Evolutionary conservation across 352 stramenopile genomes (phyloP).

Genomic region (Plasmopara muralis): DNA sequence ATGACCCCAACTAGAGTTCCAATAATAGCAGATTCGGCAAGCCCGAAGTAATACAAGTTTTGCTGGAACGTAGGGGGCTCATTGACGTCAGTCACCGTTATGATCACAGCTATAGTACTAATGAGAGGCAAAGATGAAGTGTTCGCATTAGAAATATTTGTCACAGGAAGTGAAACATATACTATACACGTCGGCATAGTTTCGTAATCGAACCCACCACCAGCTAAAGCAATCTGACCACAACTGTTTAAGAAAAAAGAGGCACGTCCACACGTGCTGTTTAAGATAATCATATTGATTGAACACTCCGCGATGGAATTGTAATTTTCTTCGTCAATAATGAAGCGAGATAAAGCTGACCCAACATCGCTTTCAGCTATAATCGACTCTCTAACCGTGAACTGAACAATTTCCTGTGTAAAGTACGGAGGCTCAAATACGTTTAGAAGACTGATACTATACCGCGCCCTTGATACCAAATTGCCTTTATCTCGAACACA

Average conservation of each 20-base stretch:
- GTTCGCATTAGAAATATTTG: slow-evolving; percentile 11
- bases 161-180: slow-evolving; percentile 8
- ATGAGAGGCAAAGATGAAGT: background rate
- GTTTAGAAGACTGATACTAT: slow-evolving; percentile 31
- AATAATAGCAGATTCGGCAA: slow-evolving; percentile 8
- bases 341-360: slow-evolving; percentile 5
- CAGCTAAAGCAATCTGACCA: slow-evolving; percentile 14
- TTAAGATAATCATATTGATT: slow-evolving; percentile 10
- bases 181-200: slow-evolving; percentile 19
- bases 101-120: slow-evolving; percentile 10
- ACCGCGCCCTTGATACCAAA: slow-evolving; percentile 15
- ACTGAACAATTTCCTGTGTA: slow-evolving; percentile 15
- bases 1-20: slow-evolving; percentile 13
- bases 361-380: slow-evolving; percentile 6
- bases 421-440: slow-evolving; percentile 51
- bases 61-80: slow-evolving; percentile 16
- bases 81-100: slow-evolving; percentile 19
- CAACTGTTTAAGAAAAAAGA: slow-evolving; percentile 15
- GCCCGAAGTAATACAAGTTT: slow-evolving; percentile 10
- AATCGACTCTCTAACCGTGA: slow-evolving; percentile 29
- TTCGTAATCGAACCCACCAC: slow-evolving; percentile 20
- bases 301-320: slow-evolving; percentile 9
- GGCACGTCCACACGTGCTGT: slow-evolving; percentile 13
- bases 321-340: slow-evolving; percentile 26
- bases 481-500: slow-evolving; percentile 40